Evolutionary conservation across 2,329 filamentous ascomycete species (phyloP), one percentile per base, ranked within the genome.

Genomic region (Lanzia echinophila): DNA sequence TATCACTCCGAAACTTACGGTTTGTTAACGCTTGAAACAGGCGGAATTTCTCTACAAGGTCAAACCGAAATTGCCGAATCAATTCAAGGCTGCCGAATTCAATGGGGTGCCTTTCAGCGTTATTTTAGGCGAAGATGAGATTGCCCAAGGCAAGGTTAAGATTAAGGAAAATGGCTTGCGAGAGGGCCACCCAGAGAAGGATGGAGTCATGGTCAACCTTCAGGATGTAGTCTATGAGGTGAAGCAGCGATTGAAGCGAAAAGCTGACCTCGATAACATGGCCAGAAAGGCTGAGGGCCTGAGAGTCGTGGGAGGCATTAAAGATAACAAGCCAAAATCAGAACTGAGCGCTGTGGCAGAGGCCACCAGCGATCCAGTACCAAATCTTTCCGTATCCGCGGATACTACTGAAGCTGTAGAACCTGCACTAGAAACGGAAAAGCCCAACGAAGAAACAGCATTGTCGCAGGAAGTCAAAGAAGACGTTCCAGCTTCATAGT

Each of bases 121-220:
- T 47, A 94, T 97, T 63, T 77, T 99, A 1, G 92, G 92, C 43
- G 89, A 96, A 65, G 90, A 96, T 53, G 92, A 97, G 72, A 74
- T 95, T 39, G 85, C 84, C 56, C 78, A 82, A 24, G 90, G 90
- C 50, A 86, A 95, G 69, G 86, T 95, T 62, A 89, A 87, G 72
- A 79, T 96, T 69, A 97, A 97, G 82, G 83, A 86, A 75, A 79
- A 90, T 73, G 84, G 90, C 44, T 75, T 95, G 53, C 79, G 80
- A 3, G 86, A 94, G 39, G 89, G 84, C 24, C 88, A 96, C 76
- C 85, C 90, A 0, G 89, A 96, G 70, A 96, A 96, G 75, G 88
- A 95, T 56, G 92, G 91, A 47, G 79, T 91, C 41, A 72, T 90
- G 54, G 82, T 96, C 20, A 75, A 84, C 50, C 76, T 87, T 59